Conservation (phyloP, 2,329 filamentous ascomycete genomes). For the Ascochyta clinopodiicola region DNA sequence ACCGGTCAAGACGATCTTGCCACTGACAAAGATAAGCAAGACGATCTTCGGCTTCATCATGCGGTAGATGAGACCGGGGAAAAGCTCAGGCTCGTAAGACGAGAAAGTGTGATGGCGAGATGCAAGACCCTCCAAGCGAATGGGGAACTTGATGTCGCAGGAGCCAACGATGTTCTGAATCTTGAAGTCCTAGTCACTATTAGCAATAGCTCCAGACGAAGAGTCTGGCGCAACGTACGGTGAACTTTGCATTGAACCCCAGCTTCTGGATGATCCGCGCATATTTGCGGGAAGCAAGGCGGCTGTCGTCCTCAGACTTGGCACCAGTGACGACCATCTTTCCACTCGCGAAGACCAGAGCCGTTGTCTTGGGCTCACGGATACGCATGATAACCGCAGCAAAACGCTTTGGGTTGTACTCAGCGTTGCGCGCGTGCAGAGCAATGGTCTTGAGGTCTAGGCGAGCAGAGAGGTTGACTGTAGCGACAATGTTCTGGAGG, state of each 20-base stretch:
- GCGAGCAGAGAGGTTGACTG: slow-evolving; percentile 98
- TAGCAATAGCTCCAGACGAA: slow-evolving; percentile 23
- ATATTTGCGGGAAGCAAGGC: slow-evolving; percentile 96
- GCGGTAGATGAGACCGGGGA: slow-evolving; percentile 98
- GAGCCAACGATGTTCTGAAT: slow-evolving; percentile 96
- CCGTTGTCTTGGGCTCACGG: slow-evolving; percentile 97
- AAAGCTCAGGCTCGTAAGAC: slow-evolving; percentile 97
- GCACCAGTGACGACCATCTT: slow-evolving; percentile 99
- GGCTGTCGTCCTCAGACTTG: slow-evolving; percentile 97
- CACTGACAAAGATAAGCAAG: slow-evolving; percentile 94
- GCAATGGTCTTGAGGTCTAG: slow-evolving; percentile 99
- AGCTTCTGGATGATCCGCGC: slow-evolving; percentile 99
- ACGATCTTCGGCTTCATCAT: slow-evolving; percentile 99
- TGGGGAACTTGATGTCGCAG: slow-evolving; percentile 99
- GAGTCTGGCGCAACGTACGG: slow-evolving; percentile 49
- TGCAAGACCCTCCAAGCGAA: slow-evolving; percentile 92
- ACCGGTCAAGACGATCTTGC: slow-evolving; percentile 97
- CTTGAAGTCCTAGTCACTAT: slow-evolving; percentile 76
- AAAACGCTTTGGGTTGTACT: slow-evolving; percentile 99
- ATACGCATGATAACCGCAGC: slow-evolving; percentile 99
- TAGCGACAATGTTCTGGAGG: slow-evolving; percentile 86
- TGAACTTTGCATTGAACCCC: slow-evolving; percentile 99
- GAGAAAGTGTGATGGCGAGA: slow-evolving; percentile 95
- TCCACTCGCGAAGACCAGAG: slow-evolving; percentile 95
- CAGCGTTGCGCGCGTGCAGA: slow-evolving; percentile 94